Conservation (phyloP, 1,284 basidiomycete genomes). For the Ustilago tritici region DNA sequence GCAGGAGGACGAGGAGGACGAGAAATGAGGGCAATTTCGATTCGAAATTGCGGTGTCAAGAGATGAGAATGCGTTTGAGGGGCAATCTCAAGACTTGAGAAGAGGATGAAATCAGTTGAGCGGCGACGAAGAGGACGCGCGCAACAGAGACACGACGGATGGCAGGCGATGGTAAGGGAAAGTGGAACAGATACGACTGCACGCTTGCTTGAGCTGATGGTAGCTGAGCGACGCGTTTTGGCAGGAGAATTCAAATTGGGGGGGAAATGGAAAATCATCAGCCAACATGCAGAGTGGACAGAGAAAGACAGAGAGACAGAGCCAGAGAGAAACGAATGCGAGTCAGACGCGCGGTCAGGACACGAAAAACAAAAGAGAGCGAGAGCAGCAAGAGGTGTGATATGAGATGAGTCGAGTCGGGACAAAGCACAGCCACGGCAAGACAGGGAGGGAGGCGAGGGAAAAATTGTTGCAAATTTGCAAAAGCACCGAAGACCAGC, state of each 20-base stretch:
- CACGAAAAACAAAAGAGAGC: background rate
- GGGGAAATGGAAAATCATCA: conserved; percentile 16
- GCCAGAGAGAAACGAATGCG: background rate
- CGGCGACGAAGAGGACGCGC: conserved; percentile 31
- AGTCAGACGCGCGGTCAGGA: conserved; percentile 11
- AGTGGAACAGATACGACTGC: conserved; percentile 31
- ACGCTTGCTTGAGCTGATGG: conserved; percentile 37
- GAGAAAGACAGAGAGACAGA: background rate
- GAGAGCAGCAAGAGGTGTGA: conserved; percentile 4
- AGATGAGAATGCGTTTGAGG: conserved; percentile 4
- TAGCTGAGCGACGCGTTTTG: conserved; percentile 44
- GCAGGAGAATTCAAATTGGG: conserved; percentile 49
- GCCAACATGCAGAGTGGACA: conserved; percentile 9
- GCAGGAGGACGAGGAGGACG: conserved; percentile 4
- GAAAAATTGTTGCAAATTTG: conserved; percentile 11
- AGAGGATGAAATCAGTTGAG: conserved; percentile 24
- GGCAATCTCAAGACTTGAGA: conserved; percentile 11
- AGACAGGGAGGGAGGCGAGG: conserved; percentile 1
- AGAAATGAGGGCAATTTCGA: conserved; percentile 5
- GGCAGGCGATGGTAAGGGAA: conserved; percentile 33
- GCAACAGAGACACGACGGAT: conserved; percentile 28
- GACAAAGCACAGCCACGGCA: background rate
- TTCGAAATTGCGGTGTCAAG: background rate
- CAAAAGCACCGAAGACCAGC: conserved; percentile 15
- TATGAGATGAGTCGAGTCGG: conserved; percentile 3